Conservation (phyloP, 805 yeast genomes). For the Candida peoriensis region DNA sequence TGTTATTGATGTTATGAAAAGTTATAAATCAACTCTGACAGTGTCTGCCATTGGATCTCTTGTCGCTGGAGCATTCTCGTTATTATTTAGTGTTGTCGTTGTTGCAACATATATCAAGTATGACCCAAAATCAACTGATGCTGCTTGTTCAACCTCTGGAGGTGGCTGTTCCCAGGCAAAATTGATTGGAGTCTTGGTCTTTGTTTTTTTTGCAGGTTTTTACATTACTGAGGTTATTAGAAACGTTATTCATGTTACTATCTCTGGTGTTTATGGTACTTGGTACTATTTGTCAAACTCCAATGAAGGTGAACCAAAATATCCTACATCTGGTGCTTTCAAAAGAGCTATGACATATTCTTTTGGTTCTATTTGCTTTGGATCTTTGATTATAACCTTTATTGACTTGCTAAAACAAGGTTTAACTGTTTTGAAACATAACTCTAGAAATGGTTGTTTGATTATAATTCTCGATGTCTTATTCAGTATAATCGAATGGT, state of each 20-base stretch:
- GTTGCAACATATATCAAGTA: constrained; percentile 77
- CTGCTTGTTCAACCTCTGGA: constrained; percentile 46
- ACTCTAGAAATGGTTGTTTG: constrained; percentile 45
- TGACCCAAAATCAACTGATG: constrained; percentile 48
- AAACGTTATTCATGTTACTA: constrained; percentile 74
- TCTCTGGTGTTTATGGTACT: constrained; percentile 81
- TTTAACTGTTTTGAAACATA: constrained; percentile 46
- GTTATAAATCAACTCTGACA: constrained; percentile 63
- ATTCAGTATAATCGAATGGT: constrained; percentile 67
- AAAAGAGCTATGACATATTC: constrained; percentile 78
- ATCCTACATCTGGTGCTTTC: constrained; percentile 79
- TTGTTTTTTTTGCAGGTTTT: constrained; percentile 77
- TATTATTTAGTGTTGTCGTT: constrained; percentile 60
- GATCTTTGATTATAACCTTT: constrained; percentile 67
- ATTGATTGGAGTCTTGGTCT: constrained; percentile 65
- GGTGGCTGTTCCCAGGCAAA: constrained; percentile 55
- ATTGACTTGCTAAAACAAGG: constrained; percentile 62
- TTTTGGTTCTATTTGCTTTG: constrained; percentile 87
- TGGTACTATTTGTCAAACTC: constrained; percentile 83
- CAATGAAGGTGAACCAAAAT: constrained; percentile 72
- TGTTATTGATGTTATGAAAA: constrained; percentile 71
- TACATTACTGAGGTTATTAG: constrained; percentile 78
- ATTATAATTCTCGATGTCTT: constrained; percentile 55
- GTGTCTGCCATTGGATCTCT: constrained; percentile 58
- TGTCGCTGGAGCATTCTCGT: constrained; percentile 56